These are phyloP conservation scores for Triticum monococcum DNA, from an alignment of 176 grass and related monocot genomes.

Conservation along the genomic window DNA sequence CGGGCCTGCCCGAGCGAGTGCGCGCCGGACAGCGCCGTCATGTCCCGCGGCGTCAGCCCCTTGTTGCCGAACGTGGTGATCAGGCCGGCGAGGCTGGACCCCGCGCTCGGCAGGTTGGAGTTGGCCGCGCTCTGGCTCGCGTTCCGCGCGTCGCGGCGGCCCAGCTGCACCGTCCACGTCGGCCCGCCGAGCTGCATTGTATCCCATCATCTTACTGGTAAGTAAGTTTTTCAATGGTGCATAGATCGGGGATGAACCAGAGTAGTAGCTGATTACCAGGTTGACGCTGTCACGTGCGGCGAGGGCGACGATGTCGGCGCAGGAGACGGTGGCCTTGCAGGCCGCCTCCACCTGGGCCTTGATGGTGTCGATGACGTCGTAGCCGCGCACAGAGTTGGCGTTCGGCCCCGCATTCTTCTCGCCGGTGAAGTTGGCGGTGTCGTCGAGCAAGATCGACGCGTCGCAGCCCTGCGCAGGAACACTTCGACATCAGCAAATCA, in stretches of 20 bases:
- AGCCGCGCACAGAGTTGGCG: constrained; percentile 70
- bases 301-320: constrained; percentile 87
- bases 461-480: constrained; percentile 55
- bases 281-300: constrained; percentile 59
- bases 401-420: constrained; percentile 71
- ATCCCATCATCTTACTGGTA: background rate
- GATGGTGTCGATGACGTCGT: constrained; percentile 81
- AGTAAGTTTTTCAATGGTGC: background rate
- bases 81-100: constrained; percentile 45
- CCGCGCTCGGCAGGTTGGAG: constrained; percentile 48
- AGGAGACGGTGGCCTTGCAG: constrained; percentile 72
- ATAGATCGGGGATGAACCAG: background rate
- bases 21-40: constrained; percentile 76
- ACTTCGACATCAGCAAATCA: background rate
- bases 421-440: constrained; percentile 50
- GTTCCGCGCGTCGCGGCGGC: constrained; percentile 47
- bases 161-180: constrained; percentile 61
- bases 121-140: constrained; percentile 71
- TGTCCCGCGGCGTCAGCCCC: constrained; percentile 48
- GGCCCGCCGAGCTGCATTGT: constrained; percentile 53
- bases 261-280: constrained; percentile 34
- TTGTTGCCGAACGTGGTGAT: constrained; percentile 50
- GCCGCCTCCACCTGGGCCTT: constrained; percentile 63
- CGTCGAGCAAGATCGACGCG: constrained; percentile 70
- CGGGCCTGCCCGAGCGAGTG: constrained; percentile 64